Evolutionary conservation across 2,329 filamentous ascomycete species (phyloP).

Genomic region (Xylariaceae sp.): DNA sequence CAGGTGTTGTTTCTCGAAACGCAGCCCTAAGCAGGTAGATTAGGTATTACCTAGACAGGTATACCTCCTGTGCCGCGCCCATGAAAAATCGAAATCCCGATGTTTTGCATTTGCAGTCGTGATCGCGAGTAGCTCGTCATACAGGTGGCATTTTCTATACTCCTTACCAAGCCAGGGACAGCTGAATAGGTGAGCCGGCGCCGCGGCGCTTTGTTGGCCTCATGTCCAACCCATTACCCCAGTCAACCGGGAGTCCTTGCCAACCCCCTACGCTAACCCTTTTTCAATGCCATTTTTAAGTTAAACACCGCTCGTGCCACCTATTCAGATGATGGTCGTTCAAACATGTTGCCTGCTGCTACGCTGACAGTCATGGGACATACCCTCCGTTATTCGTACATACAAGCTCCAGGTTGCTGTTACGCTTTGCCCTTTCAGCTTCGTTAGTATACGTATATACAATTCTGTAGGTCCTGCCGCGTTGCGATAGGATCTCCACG

Average conservation of each 20-base stretch:
- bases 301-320: conserved; percentile 3
- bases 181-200: conserved; percentile 6
- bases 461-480: conserved; percentile 6
- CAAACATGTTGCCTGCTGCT: conserved; percentile 4
- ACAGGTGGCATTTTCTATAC: conserved; percentile 15
- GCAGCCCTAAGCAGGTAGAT: too few species aligned
- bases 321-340: conserved; percentile 6
- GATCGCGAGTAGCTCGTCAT: conserved; percentile 10
- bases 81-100: not conserved
- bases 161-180: conserved; percentile 12
- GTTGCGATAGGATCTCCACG: not conserved
- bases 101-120: not conserved
- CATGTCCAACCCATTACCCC: conserved; percentile 11
- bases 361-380: conserved; percentile 7
- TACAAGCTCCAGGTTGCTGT: conserved; percentile 12
- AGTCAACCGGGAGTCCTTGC: not conserved
- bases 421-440: conserved; percentile 6
- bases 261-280: conserved; percentile 4
- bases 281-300: conserved; percentile 8
- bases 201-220: not conserved
- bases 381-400: conserved; percentile 15
- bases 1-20: too few species aligned
- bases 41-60: too few species aligned
- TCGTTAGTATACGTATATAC: conserved; percentile 7
- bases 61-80: too few species aligned